Evolutionary conservation across 495 filamentous ascomycete species (phyloP), one percentile per base, ranked within the genome.

Genomic region (Penicillium cinerascens): DNA sequence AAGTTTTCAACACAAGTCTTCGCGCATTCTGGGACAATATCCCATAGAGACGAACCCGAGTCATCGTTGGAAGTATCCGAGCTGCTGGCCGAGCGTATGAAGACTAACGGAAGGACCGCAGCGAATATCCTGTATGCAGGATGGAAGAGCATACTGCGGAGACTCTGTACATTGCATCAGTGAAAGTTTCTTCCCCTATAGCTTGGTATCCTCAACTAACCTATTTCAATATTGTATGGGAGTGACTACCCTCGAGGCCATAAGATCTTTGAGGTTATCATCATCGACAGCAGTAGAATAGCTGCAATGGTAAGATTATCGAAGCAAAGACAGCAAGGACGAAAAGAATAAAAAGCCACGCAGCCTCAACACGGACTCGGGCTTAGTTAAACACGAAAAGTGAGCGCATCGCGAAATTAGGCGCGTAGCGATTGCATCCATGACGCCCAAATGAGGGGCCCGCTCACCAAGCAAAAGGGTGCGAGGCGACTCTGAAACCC

Each of bases 21-120:
- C 26, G 85, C 87, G 64, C 87, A 91, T 4, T 67, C 42, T n/a
- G 87, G 87, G 39, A 89, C 72, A 42, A 78, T 51, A 36, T 54
- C 50, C 40, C 64, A 60, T 35, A 75, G 54, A 38, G 61, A 61
- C 44, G 52, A 40, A n/a, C 52, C 44, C 13, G 44, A 66, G 42
- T 48, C 51, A 63, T 52, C 43, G 35, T 20, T 51, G 39, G 58
- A 44, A 10, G 44, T 22, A 48, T 55, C 23, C n/a, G 49, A 37
- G 37, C 39, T 43, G 23, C 36, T 40, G 16, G 50, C 58, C 13
- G 54, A 46, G 33, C 52, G 49, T 13, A 59, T 15, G 42, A 44
- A 44, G 51, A 58, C 45, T 51, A 65, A 54, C 43, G 52, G 55
- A 46, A 72, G 43, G 42, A 66, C 54, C 49, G 60, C 52, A 33